Evolutionary conservation across 2,329 filamentous ascomycete genomes (phyloP).

Genomic region (Diaporthe citrichinensis): DNA sequence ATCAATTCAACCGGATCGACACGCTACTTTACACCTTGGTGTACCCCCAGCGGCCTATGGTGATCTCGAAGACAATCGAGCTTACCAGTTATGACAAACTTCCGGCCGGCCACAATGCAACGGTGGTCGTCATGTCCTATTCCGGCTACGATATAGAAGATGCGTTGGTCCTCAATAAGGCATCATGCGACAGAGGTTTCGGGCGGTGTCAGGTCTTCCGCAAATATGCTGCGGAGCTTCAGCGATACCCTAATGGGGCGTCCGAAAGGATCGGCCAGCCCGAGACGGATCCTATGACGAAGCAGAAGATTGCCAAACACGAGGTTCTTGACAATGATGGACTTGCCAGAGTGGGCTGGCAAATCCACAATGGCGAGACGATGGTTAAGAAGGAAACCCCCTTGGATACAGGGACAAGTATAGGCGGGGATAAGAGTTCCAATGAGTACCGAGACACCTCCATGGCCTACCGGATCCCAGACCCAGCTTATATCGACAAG

Average conservation of each 20-base stretch:
- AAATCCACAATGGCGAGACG: slow-evolving; percentile 82
- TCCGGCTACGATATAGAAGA: slow-evolving; percentile 99
- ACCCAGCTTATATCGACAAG: slow-evolving; percentile 94
- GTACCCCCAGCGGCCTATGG: slow-evolving; percentile 97
- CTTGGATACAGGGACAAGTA: slow-evolving; percentile 80
- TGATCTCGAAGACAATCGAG: slow-evolving; percentile 97
- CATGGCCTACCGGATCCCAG: slow-evolving; percentile 85
- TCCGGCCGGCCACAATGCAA: slow-evolving; percentile 95
- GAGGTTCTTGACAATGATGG: slow-evolving; percentile 86
- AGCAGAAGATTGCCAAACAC: slow-evolving; percentile 76
- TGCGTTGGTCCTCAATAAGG: slow-evolving; percentile 96
- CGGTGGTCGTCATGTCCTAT: slow-evolving; percentile 99
- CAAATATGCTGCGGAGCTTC: slow-evolving; percentile 89
- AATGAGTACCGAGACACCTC: slow-evolving; percentile 77
- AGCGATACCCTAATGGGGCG: slow-evolving; percentile 88
- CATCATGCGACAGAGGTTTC: slow-evolving; percentile 93
- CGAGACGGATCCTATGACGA: slow-evolving; percentile 73
- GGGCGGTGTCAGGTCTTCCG: slow-evolving; percentile 98
- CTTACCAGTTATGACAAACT: slow-evolving; percentile 97
- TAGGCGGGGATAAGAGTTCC: slow-evolving; percentile 76
- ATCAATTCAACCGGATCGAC: slow-evolving; percentile 97
- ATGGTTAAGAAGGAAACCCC: slow-evolving; percentile 94
- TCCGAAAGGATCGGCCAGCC: slow-evolving; percentile 76
- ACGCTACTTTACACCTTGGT: slow-evolving; percentile 97
- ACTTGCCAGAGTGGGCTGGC: slow-evolving; percentile 86